Base-by-base conservation (phyloP, 75 land plant genomes). In the Cupressus sempervirens region DNA sequence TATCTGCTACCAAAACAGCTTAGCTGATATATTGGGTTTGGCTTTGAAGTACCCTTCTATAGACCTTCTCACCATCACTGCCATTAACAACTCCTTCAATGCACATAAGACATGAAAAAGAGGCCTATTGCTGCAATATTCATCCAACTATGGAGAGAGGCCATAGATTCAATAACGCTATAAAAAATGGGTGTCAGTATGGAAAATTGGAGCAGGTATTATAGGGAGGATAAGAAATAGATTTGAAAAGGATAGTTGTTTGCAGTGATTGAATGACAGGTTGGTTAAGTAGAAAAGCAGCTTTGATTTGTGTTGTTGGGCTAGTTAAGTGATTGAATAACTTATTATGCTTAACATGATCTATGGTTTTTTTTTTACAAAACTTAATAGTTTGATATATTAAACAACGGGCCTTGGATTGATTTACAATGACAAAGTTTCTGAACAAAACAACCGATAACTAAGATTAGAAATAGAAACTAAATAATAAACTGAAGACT, bases 1-100 rank as follows among this genome's bases (percentile, higher is more conserved):
- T 79, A 43, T 79, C 81, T 43, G 81, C 81, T 79, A 50, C 81
- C 10, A 79, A 40, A 23, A 45, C 81, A 43, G 50, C 81, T 43
- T 79, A 79, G 29, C 81, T 26, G 46, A 79, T 79, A 40, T 79
- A 45, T 43, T 79, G 81, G 30, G 43, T 48, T 29, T 15, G 26
- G 0, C 2, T 70, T 9, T 70, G 34, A 70, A 43, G 80, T 43
- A 23, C 48, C 38, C 80, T 77, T 77, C 80, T 23, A 26, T 41
- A 23, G 20, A 43, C 45, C 26, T 77, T 0, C n/a, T 7, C 30
- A 3, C 36, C 20, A 75, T 36, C 41, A 75, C 36, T 20, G 5
- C 20, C 48, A 40, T 43, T n/a, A 41, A 41, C 4, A 26, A 77
- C 12, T 38, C 40, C 40, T 38, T 38, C 40, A 38, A 76, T 18